Evolutionary conservation across 257 asterid species (phyloP).

Genomic region (Nicotiana tabacum): DNA sequence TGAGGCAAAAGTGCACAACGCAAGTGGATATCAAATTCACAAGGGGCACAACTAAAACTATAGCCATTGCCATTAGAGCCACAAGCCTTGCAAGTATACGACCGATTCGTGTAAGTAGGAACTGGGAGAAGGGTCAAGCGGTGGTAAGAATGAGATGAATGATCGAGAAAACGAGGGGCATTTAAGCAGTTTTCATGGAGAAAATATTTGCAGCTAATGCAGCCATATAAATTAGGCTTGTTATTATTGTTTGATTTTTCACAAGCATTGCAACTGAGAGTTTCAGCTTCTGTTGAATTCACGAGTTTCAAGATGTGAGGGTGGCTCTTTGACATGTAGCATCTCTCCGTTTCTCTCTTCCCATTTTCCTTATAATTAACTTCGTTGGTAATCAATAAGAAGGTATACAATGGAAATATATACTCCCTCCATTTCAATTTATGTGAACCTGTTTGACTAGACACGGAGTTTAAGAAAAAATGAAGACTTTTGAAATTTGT

Average conservation of each 20-base stretch:
- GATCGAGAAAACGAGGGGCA: constrained; percentile 46
- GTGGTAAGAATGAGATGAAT: constrained; percentile 47
- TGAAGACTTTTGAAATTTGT: no score
- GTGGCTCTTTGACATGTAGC: constrained; percentile 26
- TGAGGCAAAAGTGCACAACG: constrained; percentile 29
- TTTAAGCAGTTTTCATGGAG: constrained; percentile 48
- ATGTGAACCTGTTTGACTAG: no score
- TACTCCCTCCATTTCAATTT: no score
- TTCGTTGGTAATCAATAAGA: not conserved
- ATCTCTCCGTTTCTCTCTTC: not conserved
- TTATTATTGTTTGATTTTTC: constrained; percentile 20
- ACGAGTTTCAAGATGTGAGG: constrained; percentile 34
- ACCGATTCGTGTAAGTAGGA: constrained; percentile 38
- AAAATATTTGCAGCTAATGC: constrained; percentile 33
- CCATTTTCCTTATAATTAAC: not conserved
- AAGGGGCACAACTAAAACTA: constrained; percentile 32
- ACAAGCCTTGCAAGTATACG: constrained; percentile 55
- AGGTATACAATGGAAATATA: not conserved
- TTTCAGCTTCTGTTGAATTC: constrained; percentile 16
- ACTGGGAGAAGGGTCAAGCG: constrained; percentile 29
- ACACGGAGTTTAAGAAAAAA: no score
- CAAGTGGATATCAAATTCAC: constrained; percentile 41
- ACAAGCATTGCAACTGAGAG: constrained; percentile 45
- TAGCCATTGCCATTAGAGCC: constrained; percentile 37
- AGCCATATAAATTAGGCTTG: constrained; percentile 21